Conservation (phyloP, 108 stramenopile species). For the Stephanodiscus triporus region DNA sequence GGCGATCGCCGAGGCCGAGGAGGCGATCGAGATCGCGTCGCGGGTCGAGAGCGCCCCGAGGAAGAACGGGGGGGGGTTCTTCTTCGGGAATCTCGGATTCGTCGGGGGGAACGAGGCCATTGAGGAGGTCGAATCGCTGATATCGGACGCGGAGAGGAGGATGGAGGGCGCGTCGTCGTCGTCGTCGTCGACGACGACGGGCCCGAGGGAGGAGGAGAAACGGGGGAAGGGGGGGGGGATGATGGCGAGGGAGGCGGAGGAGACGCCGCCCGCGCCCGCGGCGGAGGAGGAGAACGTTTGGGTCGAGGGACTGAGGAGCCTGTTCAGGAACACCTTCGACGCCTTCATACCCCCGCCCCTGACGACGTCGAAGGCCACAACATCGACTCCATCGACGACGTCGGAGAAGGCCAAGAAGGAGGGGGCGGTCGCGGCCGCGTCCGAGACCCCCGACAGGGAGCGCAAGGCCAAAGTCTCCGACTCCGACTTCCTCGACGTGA, state of each 20-base stretch:
- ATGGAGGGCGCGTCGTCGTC: slow-evolving; percentile 10
- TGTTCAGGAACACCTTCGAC: slow-evolving; percentile 37
- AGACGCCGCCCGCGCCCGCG: neutral
- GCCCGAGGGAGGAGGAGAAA: slow-evolving; percentile 2
- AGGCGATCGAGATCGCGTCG: slow-evolving; percentile 50
- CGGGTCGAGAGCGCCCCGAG: slow-evolving; percentile 33
- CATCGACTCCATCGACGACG: neutral
- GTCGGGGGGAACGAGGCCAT: slow-evolving; percentile 5
- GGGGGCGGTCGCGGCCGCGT: neutral
- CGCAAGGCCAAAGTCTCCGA: slow-evolving; percentile 44
- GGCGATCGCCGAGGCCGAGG: slow-evolving; percentile 49
- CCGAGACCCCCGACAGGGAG: slow-evolving; percentile 2
- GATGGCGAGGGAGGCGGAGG: slow-evolving; percentile 4
- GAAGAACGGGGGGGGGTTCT: slow-evolving; percentile 21
- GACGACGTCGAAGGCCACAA: neutral
- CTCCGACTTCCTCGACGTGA: slow-evolving; percentile 44
- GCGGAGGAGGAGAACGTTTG: slow-evolving; percentile 36
- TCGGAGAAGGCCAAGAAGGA: slow-evolving; percentile 2
- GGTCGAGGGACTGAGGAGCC: slow-evolving; percentile 43
- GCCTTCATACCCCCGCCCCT: slow-evolving; percentile 28
- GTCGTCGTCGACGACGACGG: too few relatives aligned
- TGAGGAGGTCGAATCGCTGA: slow-evolving; percentile 26
- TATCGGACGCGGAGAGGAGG: slow-evolving; percentile 33
- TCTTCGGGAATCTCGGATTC: slow-evolving; percentile 22
- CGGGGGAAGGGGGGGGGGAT: slow-evolving; percentile 1